Evolutionary conservation across 805 yeast genomes (phyloP).

Genomic region (Candida stauntonica): DNA sequence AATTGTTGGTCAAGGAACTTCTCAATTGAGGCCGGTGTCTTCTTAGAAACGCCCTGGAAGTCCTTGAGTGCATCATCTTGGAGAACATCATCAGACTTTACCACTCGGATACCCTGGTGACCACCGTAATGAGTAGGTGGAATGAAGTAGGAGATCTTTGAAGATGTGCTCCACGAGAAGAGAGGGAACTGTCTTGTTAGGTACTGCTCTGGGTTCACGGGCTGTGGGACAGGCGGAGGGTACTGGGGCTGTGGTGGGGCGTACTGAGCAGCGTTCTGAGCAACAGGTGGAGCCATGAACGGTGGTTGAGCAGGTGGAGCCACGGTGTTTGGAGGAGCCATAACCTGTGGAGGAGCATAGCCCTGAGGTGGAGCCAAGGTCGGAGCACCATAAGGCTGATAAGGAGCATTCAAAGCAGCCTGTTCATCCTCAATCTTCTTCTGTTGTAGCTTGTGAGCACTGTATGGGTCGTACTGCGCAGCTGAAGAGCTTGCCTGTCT

Average conservation of each 20-base stretch:
- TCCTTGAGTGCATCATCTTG: constrained; percentile 30
- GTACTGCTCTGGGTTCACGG: constrained; percentile 51
- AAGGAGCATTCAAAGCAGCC: constrained; percentile 1
- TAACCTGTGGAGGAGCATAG: constrained; percentile 2
- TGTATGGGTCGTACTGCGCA: constrained; percentile 27
- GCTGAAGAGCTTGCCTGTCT: constrained; percentile 28
- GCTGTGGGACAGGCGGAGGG: constrained; percentile 20
- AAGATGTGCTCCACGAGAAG: constrained; percentile 58
- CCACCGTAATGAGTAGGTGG: constrained; percentile 30
- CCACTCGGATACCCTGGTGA: constrained; percentile 35
- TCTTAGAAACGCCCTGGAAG: constrained; percentile 32
- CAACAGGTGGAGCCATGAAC: neutral
- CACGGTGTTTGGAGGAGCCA: too few relatives aligned
- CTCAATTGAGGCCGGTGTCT: constrained; percentile 26
- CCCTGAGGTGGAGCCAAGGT: neutral
- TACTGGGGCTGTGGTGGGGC: neutral
- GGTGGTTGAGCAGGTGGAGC: neutral
- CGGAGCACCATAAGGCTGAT: constrained; percentile 1
- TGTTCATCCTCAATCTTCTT: constrained; percentile 6
- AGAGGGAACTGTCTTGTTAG: constrained; percentile 68
- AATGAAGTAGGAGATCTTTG: constrained; percentile 40
- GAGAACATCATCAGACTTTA: constrained; percentile 31
- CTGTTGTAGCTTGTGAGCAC: constrained; percentile 17
- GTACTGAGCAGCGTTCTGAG: neutral
- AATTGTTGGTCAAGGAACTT: constrained; percentile 25